phyloP scores from a whole-genome alignment of 805 yeast genomes.

The Candida oleophila region DNA sequence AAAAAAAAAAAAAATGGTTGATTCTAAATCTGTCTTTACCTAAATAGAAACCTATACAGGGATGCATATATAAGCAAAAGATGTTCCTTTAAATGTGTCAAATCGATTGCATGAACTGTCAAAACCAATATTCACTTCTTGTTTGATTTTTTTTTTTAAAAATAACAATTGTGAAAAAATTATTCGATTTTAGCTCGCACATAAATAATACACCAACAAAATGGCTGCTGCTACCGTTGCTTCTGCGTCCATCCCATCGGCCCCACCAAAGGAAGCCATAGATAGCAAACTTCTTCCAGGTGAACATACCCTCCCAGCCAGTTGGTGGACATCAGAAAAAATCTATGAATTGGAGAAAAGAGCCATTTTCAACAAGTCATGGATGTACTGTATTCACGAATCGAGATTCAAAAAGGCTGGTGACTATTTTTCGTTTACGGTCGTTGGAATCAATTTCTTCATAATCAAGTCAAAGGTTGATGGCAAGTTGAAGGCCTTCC shows the following conservation, averaged over 20 bases:
- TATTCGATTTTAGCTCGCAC: not conserved
- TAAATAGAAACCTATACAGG: too few relatives aligned
- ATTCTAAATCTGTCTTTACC: too few relatives aligned
- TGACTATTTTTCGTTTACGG: constrained; percentile 50
- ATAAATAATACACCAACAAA: not conserved
- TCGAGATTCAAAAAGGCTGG: constrained; percentile 58
- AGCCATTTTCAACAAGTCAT: constrained; percentile 54
- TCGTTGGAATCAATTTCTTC: constrained; percentile 56
- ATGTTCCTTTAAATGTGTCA: too few relatives aligned
- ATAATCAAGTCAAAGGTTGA: constrained; percentile 49
- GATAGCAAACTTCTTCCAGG: constrained; percentile 15
- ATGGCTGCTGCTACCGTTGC: constrained; percentile 20
- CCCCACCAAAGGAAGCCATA: constrained; percentile 20
- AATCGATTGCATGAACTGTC: too few relatives aligned
- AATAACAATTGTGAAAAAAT: too few relatives aligned
- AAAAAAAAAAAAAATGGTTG: too few relatives aligned
- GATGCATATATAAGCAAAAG: too few relatives aligned
- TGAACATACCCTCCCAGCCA: constrained; percentile 58
- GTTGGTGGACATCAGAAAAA: constrained; percentile 64
- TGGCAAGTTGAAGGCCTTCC: constrained; percentile 57
- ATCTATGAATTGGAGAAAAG: constrained; percentile 59
- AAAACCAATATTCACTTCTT: too few relatives aligned
- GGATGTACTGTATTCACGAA: constrained; percentile 54
- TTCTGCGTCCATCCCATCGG: constrained; percentile 16
- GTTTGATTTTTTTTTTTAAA: too few relatives aligned